Base-by-base conservation (phyloP, 2,329 filamentous ascomycete genomes). In the Colletotrichum lupini region DNA sequence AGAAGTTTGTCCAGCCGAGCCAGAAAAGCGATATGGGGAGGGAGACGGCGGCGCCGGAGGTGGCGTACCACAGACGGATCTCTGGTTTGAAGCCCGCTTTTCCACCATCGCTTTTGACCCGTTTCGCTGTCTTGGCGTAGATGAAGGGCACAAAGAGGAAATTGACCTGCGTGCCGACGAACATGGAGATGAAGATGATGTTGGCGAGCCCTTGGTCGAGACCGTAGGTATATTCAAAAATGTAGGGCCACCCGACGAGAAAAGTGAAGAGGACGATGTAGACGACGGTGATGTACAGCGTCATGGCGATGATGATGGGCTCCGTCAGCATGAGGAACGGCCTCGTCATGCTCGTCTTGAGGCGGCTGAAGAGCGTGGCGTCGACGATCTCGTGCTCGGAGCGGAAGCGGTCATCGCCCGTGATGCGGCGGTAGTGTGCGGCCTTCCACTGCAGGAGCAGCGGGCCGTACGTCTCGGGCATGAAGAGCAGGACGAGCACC, bases 391-490 rank as follows among this genome's bases (percentile, higher is more conserved):
- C 92, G 68, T 93, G 92, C 7, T 91, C 88, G 9, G 91, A 92
- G 64, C 86, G 85, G 82, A 89, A 93, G 59, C 88, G 84, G n/a
- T 85, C 81, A 72, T 93, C 88, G 4, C 90, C 89, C 0, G 90
- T 93, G 74, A 91, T 87, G 76, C 86, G 82, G 59, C 92, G 88
- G 68, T 92, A 81, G 75, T 86, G 87, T 32, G 84, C 82, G 2
- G 92, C 92, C 77, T 92, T 93, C 74, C 85, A 85, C 68, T 89
- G 86, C 37, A 93, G 80, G 4, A 93, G 81, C 16, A 92, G 60
- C 42, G 80, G 81, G 2, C 79, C 87, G 75, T 93, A 93, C 0
- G 92, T 93, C 79, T 93, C 92, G 1, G 92, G 92, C 64, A 93
- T 90, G 59, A 91, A 84, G 19, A 91, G 77, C 28, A 90, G 77